Evolutionary conservation across 2,329 filamentous ascomycete species (phyloP).

Genomic region (Penicillium crustosum): DNA sequence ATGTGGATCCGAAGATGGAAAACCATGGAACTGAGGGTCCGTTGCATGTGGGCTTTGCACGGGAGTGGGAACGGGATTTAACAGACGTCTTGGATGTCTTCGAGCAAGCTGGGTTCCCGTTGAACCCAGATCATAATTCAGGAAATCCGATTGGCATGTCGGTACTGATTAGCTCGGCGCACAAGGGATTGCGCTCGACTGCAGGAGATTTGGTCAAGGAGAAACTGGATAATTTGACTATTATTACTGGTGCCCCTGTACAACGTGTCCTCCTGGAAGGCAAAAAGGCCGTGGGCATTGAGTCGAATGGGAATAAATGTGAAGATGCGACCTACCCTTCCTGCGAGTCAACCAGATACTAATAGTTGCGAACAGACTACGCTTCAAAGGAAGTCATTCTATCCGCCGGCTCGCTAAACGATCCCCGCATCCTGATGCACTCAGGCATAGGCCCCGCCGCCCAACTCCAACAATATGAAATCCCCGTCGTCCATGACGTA

Average conservation of each 20-base stretch:
- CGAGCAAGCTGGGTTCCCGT: conserved; percentile 49
- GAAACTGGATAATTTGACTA: conserved; percentile 52
- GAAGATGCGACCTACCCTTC: conserved; percentile 14
- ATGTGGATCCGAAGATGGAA: conserved; percentile 9
- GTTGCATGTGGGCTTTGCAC: conserved; percentile 19
- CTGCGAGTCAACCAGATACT: neutral
- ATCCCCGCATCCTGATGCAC: conserved; percentile 17
- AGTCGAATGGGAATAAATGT: conserved; percentile 45
- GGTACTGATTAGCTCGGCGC: conserved; percentile 51
- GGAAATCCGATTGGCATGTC: conserved; percentile 60
- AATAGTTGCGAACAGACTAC: conserved; percentile 4
- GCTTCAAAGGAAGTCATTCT: conserved; percentile 20
- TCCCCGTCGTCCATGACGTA: conserved; percentile 16
- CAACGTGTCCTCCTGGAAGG: conserved; percentile 50
- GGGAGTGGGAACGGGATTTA: conserved; percentile 24
- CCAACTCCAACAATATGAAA: conserved; percentile 11
- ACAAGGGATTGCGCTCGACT: conserved; percentile 51
- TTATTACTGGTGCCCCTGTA: conserved; percentile 53
- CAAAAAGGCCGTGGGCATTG: conserved; percentile 48
- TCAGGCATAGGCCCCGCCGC: conserved; percentile 14
- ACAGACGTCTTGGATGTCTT: conserved; percentile 40
- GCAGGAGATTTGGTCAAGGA: conserved; percentile 51
- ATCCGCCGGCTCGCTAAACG: conserved; percentile 20
- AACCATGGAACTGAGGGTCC: conserved; percentile 18
- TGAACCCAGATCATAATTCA: conserved; percentile 59